A percentile compares a stretch with the other conserved stretches of the same genome.
phyloP scores from a whole-genome alignment of 441 rosid species.

The Breynia disticha region DNA sequence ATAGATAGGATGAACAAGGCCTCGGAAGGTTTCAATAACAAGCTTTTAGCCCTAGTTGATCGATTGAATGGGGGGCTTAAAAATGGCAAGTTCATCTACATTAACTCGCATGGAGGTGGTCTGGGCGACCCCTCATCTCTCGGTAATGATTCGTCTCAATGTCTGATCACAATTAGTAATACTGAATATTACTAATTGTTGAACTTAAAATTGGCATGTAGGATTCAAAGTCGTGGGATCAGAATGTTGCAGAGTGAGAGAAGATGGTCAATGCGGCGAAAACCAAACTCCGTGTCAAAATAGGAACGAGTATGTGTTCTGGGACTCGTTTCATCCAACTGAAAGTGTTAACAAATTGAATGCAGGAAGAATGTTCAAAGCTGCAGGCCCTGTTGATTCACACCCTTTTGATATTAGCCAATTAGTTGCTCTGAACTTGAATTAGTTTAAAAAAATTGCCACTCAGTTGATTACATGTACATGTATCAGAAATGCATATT shows the following conservation, averaged over 20 bases:
- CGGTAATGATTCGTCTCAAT: neutral
- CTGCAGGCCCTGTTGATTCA: constrained; percentile 8
- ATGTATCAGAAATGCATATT: neutral
- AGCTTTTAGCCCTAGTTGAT: neutral
- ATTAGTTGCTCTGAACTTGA: neutral
- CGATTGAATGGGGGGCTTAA: neutral
- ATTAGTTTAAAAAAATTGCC: neutral
- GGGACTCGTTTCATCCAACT: constrained; percentile 16
- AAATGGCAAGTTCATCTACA: constrained; percentile 3
- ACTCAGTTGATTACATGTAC: too few relatives aligned
- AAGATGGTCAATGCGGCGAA: constrained; percentile 6
- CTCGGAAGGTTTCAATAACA: neutral
- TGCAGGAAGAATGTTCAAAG: neutral
- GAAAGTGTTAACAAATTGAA: neutral
- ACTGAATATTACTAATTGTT: too few relatives aligned
- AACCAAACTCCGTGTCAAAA: neutral
- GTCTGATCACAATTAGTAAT: too few relatives aligned
- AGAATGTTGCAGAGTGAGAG: constrained; percentile 11
- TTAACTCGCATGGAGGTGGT: neutral
- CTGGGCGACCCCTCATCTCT: neutral
- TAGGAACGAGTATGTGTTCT: constrained; percentile 3
- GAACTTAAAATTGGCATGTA: neutral
- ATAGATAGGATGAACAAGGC: neutral
- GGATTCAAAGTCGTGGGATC: neutral
- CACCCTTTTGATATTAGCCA: constrained; percentile 16